A percentile compares a stretch with the other conserved stretches of the same genome.
phyloP scores from a whole-genome alignment of 2,329 filamentous ascomycete species.

The Corinectria fuckeliana region DNA sequence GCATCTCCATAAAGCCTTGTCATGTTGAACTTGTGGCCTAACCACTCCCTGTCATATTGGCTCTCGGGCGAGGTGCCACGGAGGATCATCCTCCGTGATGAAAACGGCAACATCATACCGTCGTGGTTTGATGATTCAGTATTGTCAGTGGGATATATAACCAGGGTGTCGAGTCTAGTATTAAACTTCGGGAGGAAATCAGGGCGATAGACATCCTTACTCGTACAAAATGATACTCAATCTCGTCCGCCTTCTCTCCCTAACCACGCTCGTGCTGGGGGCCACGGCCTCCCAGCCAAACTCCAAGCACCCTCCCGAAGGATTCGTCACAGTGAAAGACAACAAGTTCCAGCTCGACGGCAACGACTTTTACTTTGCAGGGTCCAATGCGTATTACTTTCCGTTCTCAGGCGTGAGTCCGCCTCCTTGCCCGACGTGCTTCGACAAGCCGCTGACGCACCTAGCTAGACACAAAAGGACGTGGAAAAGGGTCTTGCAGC shows the following conservation, averaged over 20 bases:
- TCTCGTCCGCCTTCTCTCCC: background rate
- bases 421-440: rapidly evolving
- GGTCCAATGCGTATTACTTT: constrained; percentile 64
- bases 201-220: too few species aligned
- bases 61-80: background rate
- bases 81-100: background rate
- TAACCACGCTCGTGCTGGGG: background rate
- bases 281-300: background rate
- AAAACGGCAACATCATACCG: background rate
- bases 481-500: constrained; percentile 57
- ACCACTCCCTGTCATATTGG: background rate
- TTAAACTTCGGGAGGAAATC: background rate
- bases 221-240: background rate
- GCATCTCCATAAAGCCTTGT: background rate
- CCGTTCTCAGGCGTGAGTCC: constrained; percentile 22
- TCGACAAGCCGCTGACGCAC: background rate
- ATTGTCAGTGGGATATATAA: background rate
- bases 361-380: constrained; percentile 55
- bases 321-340: constrained; percentile 37
- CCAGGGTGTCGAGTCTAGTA: background rate
- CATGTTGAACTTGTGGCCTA: background rate
- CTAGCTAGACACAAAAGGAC: constrained; percentile 55
- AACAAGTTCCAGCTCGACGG: constrained; percentile 50
- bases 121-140: background rate
- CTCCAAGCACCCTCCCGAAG: constrained; percentile 14